Conservation (phyloP, 2,329 filamentous ascomycete genomes). For the Teratosphaeria destructans region DNA sequence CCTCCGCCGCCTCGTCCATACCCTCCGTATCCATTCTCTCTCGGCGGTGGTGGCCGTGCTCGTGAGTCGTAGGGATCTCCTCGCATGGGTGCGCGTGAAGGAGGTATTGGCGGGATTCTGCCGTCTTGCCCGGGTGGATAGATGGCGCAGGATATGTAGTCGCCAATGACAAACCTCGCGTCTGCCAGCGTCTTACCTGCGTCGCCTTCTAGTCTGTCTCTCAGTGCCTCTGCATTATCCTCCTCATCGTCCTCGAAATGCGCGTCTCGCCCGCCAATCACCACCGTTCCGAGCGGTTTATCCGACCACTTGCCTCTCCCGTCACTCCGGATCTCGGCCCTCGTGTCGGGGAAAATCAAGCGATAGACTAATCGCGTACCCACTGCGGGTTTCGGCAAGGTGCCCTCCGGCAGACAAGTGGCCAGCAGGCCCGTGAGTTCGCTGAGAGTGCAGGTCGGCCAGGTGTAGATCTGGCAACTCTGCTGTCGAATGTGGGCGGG, state of each 20-base stretch:
- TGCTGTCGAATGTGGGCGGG: conserved; percentile 36
- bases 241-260: conserved; percentile 24
- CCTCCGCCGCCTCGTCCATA: conserved; percentile 11
- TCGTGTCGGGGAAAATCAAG: conserved; percentile 70
- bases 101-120: not conserved
- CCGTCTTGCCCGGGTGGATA: conserved; percentile 46
- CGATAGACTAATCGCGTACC: conserved; percentile 83
- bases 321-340: conserved; percentile 31
- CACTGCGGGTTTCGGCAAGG: conserved; percentile 63
- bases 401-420: conserved; percentile 49
- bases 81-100: conserved; percentile 3
- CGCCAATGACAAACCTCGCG: conserved; percentile 74
- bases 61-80: conserved; percentile 16
- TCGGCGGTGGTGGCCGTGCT: conserved; percentile 2
- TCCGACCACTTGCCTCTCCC: conserved; percentile 55
- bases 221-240: conserved; percentile 24
- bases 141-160: conserved; percentile 77
- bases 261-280: conserved; percentile 47
- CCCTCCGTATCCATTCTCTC: conserved; percentile 13
- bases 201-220: conserved; percentile 40
- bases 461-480: conserved; percentile 69
- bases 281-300: conserved; percentile 73
- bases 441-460: conserved; percentile 67
- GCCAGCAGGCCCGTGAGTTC: conserved; percentile 73
- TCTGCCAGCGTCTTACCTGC: conserved; percentile 62